phyloP scores from a whole-genome alignment of 2,329 filamentous ascomycete genomes.

The Leptographium radiaticola region DNA sequence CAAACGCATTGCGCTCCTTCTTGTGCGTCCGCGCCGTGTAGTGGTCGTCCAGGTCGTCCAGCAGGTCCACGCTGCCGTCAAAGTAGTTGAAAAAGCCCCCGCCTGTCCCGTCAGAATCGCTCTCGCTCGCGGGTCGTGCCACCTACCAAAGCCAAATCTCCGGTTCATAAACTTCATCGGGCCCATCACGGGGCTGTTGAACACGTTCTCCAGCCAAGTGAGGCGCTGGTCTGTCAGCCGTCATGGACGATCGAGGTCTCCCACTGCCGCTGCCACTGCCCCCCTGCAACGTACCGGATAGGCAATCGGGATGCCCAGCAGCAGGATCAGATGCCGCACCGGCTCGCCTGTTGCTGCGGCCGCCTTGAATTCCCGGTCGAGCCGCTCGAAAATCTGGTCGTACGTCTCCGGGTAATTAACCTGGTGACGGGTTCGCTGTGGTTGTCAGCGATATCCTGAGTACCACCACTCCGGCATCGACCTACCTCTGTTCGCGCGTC shows the following conservation, averaged over 20 bases:
- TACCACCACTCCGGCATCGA: neutral
- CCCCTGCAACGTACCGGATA: conserved; percentile 55
- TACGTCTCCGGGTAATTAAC: conserved; percentile 93
- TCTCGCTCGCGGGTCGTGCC: neutral
- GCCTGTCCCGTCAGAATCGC: conserved; percentile 16
- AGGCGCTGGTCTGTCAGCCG: conserved; percentile 42
- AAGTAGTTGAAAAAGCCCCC: conserved; percentile 88
- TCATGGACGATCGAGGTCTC: too few species aligned
- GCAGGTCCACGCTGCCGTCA: conserved; percentile 81
- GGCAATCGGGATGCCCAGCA: conserved; percentile 77
- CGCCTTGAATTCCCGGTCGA: conserved; percentile 55
- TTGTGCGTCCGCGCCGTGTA: conserved; percentile 92
- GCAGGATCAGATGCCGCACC: conserved; percentile 76
- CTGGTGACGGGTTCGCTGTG: conserved; percentile 76
- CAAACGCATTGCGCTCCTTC: conserved; percentile 63
- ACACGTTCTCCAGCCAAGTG: conserved; percentile 92
- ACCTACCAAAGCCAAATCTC: conserved; percentile 58
- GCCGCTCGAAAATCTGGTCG: conserved; percentile 65
- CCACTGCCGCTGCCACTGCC: neutral
- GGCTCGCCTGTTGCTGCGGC: conserved; percentile 56
- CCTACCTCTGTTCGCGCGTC: conserved; percentile 76
- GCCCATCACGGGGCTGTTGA: conserved; percentile 73
- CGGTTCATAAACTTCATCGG: conserved; percentile 84
- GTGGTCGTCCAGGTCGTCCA: conserved; percentile 91
- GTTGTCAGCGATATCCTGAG: conserved; percentile 27